These are phyloP conservation scores for Panicum hallii DNA, from an alignment of 202 grass and related monocot species.

Conservation along the genomic window DNA sequence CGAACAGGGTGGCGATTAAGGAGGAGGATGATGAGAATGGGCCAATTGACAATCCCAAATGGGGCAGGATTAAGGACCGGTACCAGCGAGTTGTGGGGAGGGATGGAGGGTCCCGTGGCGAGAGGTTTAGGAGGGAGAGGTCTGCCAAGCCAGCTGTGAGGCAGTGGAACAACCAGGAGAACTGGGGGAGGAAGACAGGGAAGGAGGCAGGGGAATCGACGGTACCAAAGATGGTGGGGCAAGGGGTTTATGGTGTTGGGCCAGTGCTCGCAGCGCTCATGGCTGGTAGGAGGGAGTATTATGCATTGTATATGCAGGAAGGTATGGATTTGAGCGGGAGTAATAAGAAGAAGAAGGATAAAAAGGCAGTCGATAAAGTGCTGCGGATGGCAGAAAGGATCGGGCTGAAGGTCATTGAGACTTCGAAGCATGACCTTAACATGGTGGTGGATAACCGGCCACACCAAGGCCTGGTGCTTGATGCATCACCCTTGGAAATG, in stretches of 20 bases:
- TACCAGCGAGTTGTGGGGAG: slow-evolving; percentile 43
- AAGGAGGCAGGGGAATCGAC: slow-evolving; percentile 74
- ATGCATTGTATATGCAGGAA: slow-evolving; percentile 85
- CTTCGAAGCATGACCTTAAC: slow-evolving; percentile 94
- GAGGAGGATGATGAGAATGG: slow-evolving; percentile 49
- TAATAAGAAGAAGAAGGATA: slow-evolving; percentile 97
- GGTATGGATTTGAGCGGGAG: slow-evolving; percentile 77
- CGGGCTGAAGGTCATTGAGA: slow-evolving; percentile 72
- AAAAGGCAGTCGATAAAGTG: slow-evolving; percentile 76
- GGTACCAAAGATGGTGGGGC: slow-evolving; percentile 77
- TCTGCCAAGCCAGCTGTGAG: slow-evolving; percentile 57
- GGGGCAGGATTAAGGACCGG: slow-evolving; percentile 63
- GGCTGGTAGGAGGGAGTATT: slow-evolving; percentile 81
- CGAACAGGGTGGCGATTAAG: slow-evolving; percentile 28
- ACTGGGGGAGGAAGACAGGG: slow-evolving; percentile 75
- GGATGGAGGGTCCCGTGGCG: slow-evolving; percentile 43
- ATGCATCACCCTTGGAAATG: slow-evolving; percentile 91
- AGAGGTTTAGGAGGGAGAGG: slow-evolving; percentile 53
- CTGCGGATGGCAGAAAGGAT: slow-evolving; percentile 65
- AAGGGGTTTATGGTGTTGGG: slow-evolving; percentile 84
- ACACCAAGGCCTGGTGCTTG: slow-evolving; percentile 86
- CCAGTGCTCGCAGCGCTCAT: slow-evolving; percentile 77
- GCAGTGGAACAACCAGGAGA: slow-evolving; percentile 78
- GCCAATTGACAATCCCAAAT: slow-evolving; percentile 61
- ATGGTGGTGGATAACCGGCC: slow-evolving; percentile 90